Evolutionary conservation across 768 basidiomycete genomes (phyloP), one percentile per base, ranked within the genome.

Genomic region (Kwoniella dejecticola): DNA sequence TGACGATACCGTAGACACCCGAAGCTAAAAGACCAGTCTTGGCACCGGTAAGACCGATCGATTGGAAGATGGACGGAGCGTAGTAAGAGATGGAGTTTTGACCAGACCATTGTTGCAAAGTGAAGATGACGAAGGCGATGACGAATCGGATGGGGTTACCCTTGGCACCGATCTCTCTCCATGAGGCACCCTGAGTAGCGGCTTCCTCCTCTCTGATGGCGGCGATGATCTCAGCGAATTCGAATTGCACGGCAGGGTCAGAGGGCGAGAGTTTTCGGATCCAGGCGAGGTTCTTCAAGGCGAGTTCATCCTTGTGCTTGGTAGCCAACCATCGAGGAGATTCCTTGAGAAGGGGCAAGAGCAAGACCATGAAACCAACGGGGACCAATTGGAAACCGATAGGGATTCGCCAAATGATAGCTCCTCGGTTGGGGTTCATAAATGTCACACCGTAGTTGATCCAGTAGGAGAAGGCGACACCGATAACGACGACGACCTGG

Each of bases 401-500:
- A 2, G 69, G 68, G 33, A 74, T 50, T 42, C 66, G 59, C 70
- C 72, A 74, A 24, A 64, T 57, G 24, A 68, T 42, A 26, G 52
- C 36, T 3, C 68, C 65, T 31, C 52, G 52, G 24, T 5, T 13
- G 4, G 38, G 24, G 52, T 62, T 54, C 60, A 62, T 62, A 62
- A 62, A 52, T 26, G 62, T 68, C 47, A 69, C 70, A 54, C 64
- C 73, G 45, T 72, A 75, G 53, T 77, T 73, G 65, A 77, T 70
- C 72, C 72, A 73, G 64, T 66, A 73, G 0, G 87, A 89, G 60
- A 92, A 81, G 86, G 91, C 90, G 63, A 90, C 90, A 53, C 90
- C 91, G 50, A 85, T 81, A 23, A 89, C 88, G 21, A 89, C 90
- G 85, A 90, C 87, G 77, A 93, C 85, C 76, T 92, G 91, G 83